These are phyloP conservation scores for Phaffia australis DNA, from an alignment of 768 basidiomycete species.

Conservation along the genomic window DNA sequence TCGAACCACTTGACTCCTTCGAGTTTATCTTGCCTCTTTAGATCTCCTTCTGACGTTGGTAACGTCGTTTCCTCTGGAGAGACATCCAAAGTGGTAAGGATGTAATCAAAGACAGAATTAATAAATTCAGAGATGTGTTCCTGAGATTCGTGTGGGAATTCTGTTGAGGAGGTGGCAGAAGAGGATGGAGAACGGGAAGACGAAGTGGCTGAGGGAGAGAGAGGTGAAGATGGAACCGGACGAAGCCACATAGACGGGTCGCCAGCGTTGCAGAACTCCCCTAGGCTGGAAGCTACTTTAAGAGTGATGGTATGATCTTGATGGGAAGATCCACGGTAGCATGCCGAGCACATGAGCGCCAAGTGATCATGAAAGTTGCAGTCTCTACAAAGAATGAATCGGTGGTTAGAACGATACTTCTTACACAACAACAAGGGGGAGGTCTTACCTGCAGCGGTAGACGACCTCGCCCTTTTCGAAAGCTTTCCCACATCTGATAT, in stretches of 20 bases:
- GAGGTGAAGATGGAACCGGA: constrained; percentile 58
- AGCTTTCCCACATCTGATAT: constrained; percentile 55
- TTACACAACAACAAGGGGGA: constrained; percentile 1
- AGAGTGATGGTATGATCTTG: constrained; percentile 70
- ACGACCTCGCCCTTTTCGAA: constrained; percentile 86
- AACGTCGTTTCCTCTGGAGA: constrained; percentile 67
- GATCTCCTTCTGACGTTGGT: constrained; percentile 55
- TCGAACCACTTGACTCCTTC: neutral
- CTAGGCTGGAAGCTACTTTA: constrained; percentile 70
- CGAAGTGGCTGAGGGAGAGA: constrained; percentile 46
- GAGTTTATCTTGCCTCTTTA: constrained; percentile 42
- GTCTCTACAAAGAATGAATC: constrained; percentile 47
- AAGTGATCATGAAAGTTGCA: constrained; percentile 82
- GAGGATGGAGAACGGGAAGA: neutral
- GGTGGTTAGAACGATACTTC: neutral
- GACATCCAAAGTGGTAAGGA: constrained; percentile 69
- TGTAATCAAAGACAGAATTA: constrained; percentile 66
- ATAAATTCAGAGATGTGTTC: constrained; percentile 66
- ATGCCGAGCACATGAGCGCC: constrained; percentile 70
- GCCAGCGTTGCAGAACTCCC: constrained; percentile 87
- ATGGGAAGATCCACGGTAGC: constrained; percentile 83
- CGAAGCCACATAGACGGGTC: constrained; percentile 77
- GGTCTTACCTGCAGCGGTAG: constrained; percentile 80
- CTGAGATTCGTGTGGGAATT: constrained; percentile 31
- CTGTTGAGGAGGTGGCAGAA: constrained; percentile 1